Evolutionary conservation across 768 basidiomycete species (phyloP), one percentile per base, ranked within the genome.

Genomic region (Daedalea quercina): DNA sequence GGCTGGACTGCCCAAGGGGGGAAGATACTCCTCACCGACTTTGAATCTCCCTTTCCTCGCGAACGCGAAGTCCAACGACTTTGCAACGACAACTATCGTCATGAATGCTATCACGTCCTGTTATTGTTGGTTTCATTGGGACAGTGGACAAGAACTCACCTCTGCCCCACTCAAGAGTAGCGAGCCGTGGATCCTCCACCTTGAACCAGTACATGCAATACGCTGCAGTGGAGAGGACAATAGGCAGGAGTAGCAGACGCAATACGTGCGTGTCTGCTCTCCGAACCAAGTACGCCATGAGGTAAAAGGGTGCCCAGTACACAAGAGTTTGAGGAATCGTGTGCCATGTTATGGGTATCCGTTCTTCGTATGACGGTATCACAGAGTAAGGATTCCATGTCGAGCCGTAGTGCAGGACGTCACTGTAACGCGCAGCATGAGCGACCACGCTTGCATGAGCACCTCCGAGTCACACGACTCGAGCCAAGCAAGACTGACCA

Each of bases 211-310:
- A 86, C 33, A 57, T 68, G 58, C 57, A 65, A 23, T 78, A 71
- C 6, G 87, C 57, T 20, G 77, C 70, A 7, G 73, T 66, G 3
- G 67, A 64, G 26, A 89, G 59, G 7, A 79, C 76, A 1, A 74
- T 67, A 0, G 88, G 90, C 1, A 90, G 69, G 2, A 89, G 64
- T 0, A 82, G 68, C 2, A 89, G 60, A 9, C 90, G 80, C 28
- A 82, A 71, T 12, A 76, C 60, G 60, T 80, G 77, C 1, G 90
- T 92, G 44, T 82, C 73, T 9, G 78, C 80, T 53, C 86, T 70
- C 54, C 88, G 76, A 1, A 82, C 78, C 13, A 92, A 78, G 65
- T 85, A 88, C 40, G 84, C 85, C 70, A 90, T 73, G 59, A 81
- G 77, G 15, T 85, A 60, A 60, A 81, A 80, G 0, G 86, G 87